Evolutionary conservation across 2,329 filamentous ascomycete species (phyloP), one percentile per base, ranked within the genome.

Genomic region (Hymenotorrendiella dingleyae): DNA sequence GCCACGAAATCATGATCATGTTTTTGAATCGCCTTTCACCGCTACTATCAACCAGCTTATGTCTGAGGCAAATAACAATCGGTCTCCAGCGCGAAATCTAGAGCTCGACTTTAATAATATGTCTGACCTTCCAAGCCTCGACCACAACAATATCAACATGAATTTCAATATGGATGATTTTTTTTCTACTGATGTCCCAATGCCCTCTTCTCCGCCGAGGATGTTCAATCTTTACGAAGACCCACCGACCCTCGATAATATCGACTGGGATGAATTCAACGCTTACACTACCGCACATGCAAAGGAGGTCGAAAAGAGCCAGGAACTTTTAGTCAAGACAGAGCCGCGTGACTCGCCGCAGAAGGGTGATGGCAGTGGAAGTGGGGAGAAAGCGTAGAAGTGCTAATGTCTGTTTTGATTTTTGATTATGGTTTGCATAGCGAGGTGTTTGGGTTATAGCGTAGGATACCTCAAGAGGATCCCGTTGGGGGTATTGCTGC

Each of bases 161-260:
- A 47, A 57, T 21, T 59, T 59, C 52, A 58, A 43, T 42, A 53
- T 61, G n/a, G 60, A 64, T 29, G 67, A 70, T 41, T 62, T 69
- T 43, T 66, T 71, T 41, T 62, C 62, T 16, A 67, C 67, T 1
- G 66, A 68, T 54, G 57, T 61, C 28, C 63, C 63, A 4, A 70
- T 71, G 66, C 68, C 67, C 26, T 69, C 64, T 47, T 68, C 65
- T 19, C 67, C 68, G 17, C 68, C 69, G 21, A 54, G 57, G 10
- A 56, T 61, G 38, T 67, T 68, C 42, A 52, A 53, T 29, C 39
- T 57, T 6, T 61, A 61, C 35, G 57, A 59, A 43, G 58, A 61
- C 36, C 49, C 55, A 1, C 39, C 50, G 21, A 36, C 45, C 9
- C 52, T 56, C 40, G 33, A 48, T 3, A 45, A 53, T 24, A 52